A percentile compares a stretch with the other conserved stretches of the same genome.
These are phyloP conservation scores for Eragrostis curvula DNA, from an alignment of 176 grass and related monocot genomes.

Conservation along the genomic window DNA sequence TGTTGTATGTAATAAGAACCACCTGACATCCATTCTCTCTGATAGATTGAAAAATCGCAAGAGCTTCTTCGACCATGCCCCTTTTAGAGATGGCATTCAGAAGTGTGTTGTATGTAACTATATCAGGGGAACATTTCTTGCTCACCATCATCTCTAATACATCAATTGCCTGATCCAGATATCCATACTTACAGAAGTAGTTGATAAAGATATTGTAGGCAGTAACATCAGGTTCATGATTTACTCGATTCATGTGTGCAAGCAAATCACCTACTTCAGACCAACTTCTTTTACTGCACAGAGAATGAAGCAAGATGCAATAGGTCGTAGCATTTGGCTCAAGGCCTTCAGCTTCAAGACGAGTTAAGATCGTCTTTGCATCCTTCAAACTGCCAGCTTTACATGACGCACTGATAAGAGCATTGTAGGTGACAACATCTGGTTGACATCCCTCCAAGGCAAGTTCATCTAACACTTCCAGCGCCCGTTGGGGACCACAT, in stretches of 20 bases:
- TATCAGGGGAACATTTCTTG: conserved; percentile 67
- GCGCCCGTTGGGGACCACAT: conserved; percentile 55
- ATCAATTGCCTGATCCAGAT: conserved; percentile 72
- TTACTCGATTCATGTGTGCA: conserved; percentile 52
- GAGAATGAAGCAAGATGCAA: conserved; percentile 69
- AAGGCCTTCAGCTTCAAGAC: conserved; percentile 57
- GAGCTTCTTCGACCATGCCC: conserved; percentile 65
- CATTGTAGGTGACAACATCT: conserved; percentile 70
- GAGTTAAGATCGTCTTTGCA: conserved; percentile 48
- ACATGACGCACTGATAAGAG: conserved; percentile 68
- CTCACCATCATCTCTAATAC: conserved; percentile 64
- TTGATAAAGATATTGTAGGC: conserved; percentile 87
- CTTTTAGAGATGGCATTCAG: conserved; percentile 65
- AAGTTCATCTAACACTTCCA: conserved; percentile 66
- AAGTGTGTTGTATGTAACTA: conserved; percentile 81
- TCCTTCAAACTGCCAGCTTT: conserved; percentile 63
- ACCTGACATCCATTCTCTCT: conserved; percentile 59
- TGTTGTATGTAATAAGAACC: conserved; percentile 74
- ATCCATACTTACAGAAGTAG: conserved; percentile 66
- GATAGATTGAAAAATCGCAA: conserved; percentile 58
- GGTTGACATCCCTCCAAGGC: conserved; percentile 62
- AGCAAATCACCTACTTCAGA: conserved; percentile 62
- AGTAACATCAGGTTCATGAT: conserved; percentile 62
- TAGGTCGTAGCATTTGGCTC: conserved; percentile 69
- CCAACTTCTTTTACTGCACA: conserved; percentile 66